These are phyloP conservation scores for Panaeolus cyanescens DNA, from an alignment of 768 basidiomycete species.

Conservation along the genomic window DNA sequence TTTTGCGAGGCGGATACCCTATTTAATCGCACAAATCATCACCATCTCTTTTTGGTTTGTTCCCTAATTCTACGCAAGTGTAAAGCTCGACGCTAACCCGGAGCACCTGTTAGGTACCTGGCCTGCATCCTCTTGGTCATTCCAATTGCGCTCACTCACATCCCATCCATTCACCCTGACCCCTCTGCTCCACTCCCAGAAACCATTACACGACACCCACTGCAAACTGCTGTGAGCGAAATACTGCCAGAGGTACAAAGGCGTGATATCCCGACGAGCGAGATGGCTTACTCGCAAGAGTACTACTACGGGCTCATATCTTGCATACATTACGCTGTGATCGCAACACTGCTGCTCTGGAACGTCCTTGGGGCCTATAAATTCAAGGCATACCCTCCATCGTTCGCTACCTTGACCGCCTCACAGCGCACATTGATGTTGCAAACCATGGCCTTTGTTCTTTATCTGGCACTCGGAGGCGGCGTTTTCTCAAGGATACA, in stretches of 20 bases:
- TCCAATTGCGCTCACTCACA: constrained; percentile 30
- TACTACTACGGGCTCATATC: constrained; percentile 42
- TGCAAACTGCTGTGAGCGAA: not conserved
- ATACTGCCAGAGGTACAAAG: not conserved
- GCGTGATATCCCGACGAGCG: not conserved
- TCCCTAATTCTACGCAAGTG: not conserved
- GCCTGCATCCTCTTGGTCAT: constrained; percentile 34
- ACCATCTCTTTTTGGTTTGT: constrained; percentile 40
- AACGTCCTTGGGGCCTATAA: constrained; percentile 28
- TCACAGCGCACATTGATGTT: constrained; percentile 46
- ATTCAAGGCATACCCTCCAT: constrained; percentile 36
- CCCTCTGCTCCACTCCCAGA: constrained; percentile 9
- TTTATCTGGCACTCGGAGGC: constrained; percentile 40
- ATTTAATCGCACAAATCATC: constrained; percentile 35
- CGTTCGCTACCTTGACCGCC: constrained; percentile 35
- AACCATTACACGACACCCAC: not conserved
- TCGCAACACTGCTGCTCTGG: constrained; percentile 30
- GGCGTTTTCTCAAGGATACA: constrained; percentile 37
- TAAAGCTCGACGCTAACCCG: not conserved
- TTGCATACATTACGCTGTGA: constrained; percentile 25
- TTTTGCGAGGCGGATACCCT: constrained; percentile 37
- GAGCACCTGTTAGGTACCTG: constrained; percentile 31
- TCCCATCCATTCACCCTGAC: constrained; percentile 4
- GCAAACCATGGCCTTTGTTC: constrained; percentile 38
- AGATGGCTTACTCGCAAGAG: constrained; percentile 30